Evolutionary conservation across 257 asterid genomes (phyloP), one percentile per base, ranked within the genome.

Genomic region (Fraxinus anomala): DNA sequence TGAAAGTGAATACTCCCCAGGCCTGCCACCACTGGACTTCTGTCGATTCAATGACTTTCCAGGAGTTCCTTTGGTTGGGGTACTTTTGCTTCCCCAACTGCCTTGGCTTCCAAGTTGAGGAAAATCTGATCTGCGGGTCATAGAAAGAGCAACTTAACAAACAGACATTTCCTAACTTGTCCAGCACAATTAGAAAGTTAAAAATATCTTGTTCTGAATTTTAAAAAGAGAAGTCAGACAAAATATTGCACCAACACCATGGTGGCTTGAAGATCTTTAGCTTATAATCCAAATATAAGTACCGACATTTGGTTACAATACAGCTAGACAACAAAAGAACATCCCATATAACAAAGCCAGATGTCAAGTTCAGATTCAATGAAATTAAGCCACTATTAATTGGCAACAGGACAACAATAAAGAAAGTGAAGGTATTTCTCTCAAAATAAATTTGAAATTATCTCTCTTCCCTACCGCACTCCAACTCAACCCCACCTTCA

Each of bases 91-190:
- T 84, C 94, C 97, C 90, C 84, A 70, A 76, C 87, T 87, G 76
- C 84, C 82, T 84, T 89, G 96, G 12, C 80, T 80, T 65, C 89
- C 89, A 56, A 93, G 90, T 77, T 88, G 92, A 44, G 98, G 97
- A 79, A 86, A 96, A 74, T 86, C 96, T 16, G 87, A 83, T 87
- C 99, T 96, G 94, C 82, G 86, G 82, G 40, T 51, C 31, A 37
- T 40, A 74, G 31, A 72, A 40, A 83, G 65, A 75, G 44, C 40
- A 40, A 67, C 65, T 54, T 51, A 68, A 39, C 11, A 17, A 68
- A 28, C 61, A 14, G 70, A n/a, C 67, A 21, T n/a, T 23, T 59
- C 13, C 67, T 7, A 59, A 59, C 16, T 8, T 21, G 30, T 6
- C 30, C 8, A 3, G 16, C 16, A 21, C 28, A 59, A n/a, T 59